A percentile compares a stretch with the other conserved stretches of the same genome.
Conservation (phyloP, 2,329 filamentous ascomycete species). For the Parastagonospora avenae region DNA sequence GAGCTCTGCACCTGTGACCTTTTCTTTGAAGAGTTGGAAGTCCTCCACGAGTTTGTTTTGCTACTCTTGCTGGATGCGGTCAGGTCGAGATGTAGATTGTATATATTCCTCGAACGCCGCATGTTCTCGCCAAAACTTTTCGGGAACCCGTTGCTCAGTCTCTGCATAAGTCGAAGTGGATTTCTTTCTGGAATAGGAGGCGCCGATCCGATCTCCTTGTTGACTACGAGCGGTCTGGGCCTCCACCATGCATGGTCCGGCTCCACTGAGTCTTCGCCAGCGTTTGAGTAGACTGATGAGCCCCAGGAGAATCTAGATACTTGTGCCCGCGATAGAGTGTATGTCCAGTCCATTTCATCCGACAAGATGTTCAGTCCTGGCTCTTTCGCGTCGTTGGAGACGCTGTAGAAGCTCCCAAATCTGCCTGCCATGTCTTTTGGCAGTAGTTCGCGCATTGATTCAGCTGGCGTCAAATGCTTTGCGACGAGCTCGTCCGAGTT, state of each 20-base stretch:
- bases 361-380: not conserved
- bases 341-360: not conserved
- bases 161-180: slow-evolving; percentile 1
- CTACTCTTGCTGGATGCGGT: not conserved
- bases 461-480: not conserved
- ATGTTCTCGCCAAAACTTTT: not conserved
- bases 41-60: not conserved
- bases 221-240: not conserved
- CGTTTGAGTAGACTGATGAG: slow-evolving; percentile 2
- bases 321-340: not conserved
- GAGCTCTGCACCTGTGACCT: not conserved
- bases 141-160: not conserved
- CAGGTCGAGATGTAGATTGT: slow-evolving; percentile 3
- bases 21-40: not conserved
- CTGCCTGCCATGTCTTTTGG: not conserved
- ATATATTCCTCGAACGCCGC: slow-evolving; percentile 2
- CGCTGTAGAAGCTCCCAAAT: slow-evolving; percentile 4
- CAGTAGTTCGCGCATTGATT: not conserved
- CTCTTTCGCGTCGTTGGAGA: not conserved
- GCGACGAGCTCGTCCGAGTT: not conserved
- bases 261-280: not conserved
- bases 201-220: not conserved
- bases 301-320: slow-evolving; percentile 5
- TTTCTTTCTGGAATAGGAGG: slow-evolving; percentile 2
- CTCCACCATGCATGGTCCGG: not conserved